Evolutionary conservation across 768 basidiomycete genomes (phyloP), one percentile per base, ranked within the genome.

Genomic region (Amanita pallidorosea): DNA sequence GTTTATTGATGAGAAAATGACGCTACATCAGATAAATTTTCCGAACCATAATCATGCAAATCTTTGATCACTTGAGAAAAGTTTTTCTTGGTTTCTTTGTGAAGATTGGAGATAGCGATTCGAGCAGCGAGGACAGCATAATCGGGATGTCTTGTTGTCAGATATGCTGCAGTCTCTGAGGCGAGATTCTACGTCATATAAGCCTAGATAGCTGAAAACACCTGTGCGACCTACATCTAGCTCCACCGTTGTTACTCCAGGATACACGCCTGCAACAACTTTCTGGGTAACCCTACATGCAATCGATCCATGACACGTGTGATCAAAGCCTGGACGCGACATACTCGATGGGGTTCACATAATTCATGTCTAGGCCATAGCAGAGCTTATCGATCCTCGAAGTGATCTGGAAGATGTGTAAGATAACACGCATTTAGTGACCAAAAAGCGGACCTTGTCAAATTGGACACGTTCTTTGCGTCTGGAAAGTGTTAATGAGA

Each of bases 71-170:
- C 95, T 53, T 83, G 78, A 1, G 91, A 92, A 65, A 99, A 98
- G 58, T 71, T 88, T 75, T 98, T 98, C 73, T 93, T 97, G 15
- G 96, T 98, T 70, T 99, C 95, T 62, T 99, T 98, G 79, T 99
- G 96, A 9, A 98, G 71, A 64, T 98, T 99, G 45, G 95, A 97
- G 60, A 99, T 92, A 51, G 96, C 96, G 49, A 99, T 98, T 53
- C 96, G 91, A 18, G 96, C 96, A 5, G 96, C 96, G 55, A 99
- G 89, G 54, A 98, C 83, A 22, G 96, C 96, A 60, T 99, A 99
- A 64, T 99, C 96, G 7, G 95, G 93, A 62, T 94, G 92, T 57
- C 90, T 92, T 23, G 95, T 98, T 4, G 96, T 98, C 54, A 98
- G 81, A 65, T 85, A 97, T 0, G 96, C 96, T 7, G 96, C 93